phyloP scores from a whole-genome alignment of 257 asterid species.

The Schizonepeta tenuifolia region DNA sequence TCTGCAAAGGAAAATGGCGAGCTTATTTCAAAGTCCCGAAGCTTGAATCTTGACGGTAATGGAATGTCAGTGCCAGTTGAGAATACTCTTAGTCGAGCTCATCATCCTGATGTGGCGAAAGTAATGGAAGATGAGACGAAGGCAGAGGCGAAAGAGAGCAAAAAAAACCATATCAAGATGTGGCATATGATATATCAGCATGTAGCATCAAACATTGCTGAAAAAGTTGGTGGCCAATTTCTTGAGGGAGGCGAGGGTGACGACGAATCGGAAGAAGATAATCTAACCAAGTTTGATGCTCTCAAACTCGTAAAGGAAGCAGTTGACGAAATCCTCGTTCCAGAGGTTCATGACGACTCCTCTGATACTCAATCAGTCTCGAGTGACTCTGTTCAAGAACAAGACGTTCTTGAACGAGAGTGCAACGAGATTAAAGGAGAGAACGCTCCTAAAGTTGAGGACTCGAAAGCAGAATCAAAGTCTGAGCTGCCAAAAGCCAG shows the following conservation, averaged over 20 bases:
- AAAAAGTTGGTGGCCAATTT: conserved; percentile 67
- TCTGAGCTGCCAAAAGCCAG: conserved; percentile 45
- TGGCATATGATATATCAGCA: conserved; percentile 96
- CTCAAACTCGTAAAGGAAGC: conserved; percentile 84
- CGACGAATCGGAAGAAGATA: conserved; percentile 47
- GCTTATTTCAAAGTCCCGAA: conserved; percentile 4
- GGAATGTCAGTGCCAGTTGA: conserved; percentile 25
- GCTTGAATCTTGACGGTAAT: conserved; percentile 32
- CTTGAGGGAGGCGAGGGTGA: conserved; percentile 77
- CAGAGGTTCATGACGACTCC: conserved; percentile 60
- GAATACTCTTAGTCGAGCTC: conserved; percentile 7
- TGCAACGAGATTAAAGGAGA: background rate
- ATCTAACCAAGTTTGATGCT: conserved; percentile 71
- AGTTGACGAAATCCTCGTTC: conserved; percentile 81
- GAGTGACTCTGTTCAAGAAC: conserved; percentile 48
- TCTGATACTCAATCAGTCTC: conserved; percentile 54
- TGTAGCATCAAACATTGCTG: conserved; percentile 73
- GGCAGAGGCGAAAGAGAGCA: conserved; percentile 24
- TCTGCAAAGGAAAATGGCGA: conserved; percentile 15
- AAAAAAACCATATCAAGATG: conserved; percentile 57
- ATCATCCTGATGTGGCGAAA: conserved; percentile 2
- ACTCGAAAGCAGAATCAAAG: conserved; percentile 22
- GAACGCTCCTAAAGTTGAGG: background rate
- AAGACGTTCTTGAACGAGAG: conserved; percentile 40
- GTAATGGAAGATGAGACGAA: conserved; percentile 4